Conservation (phyloP, 2,329 filamentous ascomycete species). For the Esteya vermicola region DNA sequence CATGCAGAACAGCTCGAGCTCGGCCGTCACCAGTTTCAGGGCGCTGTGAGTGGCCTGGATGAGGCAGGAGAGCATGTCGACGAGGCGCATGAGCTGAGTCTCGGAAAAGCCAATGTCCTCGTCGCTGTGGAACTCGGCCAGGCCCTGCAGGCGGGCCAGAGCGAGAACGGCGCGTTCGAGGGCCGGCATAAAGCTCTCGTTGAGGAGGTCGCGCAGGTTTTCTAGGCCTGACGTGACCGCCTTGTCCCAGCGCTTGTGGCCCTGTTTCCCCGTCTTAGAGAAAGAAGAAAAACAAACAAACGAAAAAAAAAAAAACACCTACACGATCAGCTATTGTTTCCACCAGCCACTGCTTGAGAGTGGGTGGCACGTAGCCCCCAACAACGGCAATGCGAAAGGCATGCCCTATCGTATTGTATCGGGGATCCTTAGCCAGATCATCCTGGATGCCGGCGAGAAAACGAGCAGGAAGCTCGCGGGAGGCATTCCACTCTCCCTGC, state of each 20-base stretch:
- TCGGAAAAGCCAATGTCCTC: constrained; percentile 53
- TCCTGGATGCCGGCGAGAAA: constrained; percentile 68
- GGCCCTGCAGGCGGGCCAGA: constrained; percentile 66
- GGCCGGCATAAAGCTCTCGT: constrained; percentile 79
- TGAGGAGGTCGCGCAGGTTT: constrained; percentile 60
- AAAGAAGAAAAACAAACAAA: constrained; percentile 3
- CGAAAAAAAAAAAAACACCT: constrained; percentile 7
- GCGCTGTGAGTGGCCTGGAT: constrained; percentile 61
- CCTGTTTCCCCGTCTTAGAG: constrained; percentile 29
- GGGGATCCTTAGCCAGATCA: constrained; percentile 49
- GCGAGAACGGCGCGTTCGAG: constrained; percentile 73
- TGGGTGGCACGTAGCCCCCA: constrained; percentile 64
- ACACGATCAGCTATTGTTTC: constrained; percentile 71
- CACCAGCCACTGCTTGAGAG: constrained; percentile 75
- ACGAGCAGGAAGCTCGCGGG: constrained; percentile 62
- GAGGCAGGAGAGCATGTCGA: constrained; percentile 63
- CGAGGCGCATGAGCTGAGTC: constrained; percentile 45
- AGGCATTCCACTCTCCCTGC: constrained; percentile 67
- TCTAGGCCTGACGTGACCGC: constrained; percentile 66
- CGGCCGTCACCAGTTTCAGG: constrained; percentile 55
- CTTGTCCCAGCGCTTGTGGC: constrained; percentile 92
- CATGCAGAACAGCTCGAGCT: constrained; percentile 60
- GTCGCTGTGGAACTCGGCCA: constrained; percentile 59
- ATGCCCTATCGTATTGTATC: constrained; percentile 50
- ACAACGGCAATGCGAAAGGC: constrained; percentile 74